A percentile compares a stretch with the other conserved stretches of the same genome.
These are phyloP conservation scores for Amanita rubescens DNA, from an alignment of 768 basidiomycete genomes.

Conservation along the genomic window DNA sequence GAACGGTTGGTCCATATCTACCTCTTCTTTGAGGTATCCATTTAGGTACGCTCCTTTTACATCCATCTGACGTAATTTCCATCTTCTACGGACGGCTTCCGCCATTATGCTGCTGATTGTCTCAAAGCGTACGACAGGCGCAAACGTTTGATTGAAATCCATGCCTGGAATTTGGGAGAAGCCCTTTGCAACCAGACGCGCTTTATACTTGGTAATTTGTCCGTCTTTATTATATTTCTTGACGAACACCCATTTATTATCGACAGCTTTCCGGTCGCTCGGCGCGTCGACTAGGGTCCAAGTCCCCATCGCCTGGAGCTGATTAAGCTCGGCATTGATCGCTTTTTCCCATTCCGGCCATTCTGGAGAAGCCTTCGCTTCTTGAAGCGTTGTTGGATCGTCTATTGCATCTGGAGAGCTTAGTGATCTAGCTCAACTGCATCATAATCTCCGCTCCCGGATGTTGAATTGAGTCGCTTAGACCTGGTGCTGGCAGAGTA, in stretches of 20 bases:
- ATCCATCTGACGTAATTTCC: conserved; percentile 33
- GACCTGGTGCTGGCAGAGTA: no score
- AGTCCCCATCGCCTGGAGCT: conserved; percentile 20
- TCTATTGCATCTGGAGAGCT: no score
- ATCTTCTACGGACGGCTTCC: conserved; percentile 24
- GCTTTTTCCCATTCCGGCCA: conserved; percentile 10
- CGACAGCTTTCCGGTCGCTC: conserved; percentile 15
- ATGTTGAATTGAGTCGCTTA: no score
- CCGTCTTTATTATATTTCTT: conserved; percentile 29
- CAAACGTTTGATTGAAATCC: conserved; percentile 25
- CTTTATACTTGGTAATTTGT: conserved; percentile 24
- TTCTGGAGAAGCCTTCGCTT: conserved; percentile 15
- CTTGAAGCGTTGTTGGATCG: neutral
- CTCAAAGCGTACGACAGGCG: conserved; percentile 24
- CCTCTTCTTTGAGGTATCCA: conserved; percentile 21
- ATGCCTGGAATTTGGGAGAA: conserved; percentile 32
- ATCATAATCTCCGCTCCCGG: no score
- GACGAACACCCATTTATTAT: conserved; percentile 25
- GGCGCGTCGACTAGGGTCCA: conserved; percentile 22
- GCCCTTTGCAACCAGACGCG: conserved; percentile 23
- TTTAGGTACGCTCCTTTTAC: conserved; percentile 31
- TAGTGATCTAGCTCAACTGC: no score
- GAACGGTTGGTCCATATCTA: conserved; percentile 32
- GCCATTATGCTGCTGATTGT: conserved; percentile 25
- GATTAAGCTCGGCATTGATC: conserved; percentile 7